Evolutionary conservation across 306 rosid species (phyloP), one percentile per base, ranked within the genome.

Genomic region (Sesbania bispinosa): DNA sequence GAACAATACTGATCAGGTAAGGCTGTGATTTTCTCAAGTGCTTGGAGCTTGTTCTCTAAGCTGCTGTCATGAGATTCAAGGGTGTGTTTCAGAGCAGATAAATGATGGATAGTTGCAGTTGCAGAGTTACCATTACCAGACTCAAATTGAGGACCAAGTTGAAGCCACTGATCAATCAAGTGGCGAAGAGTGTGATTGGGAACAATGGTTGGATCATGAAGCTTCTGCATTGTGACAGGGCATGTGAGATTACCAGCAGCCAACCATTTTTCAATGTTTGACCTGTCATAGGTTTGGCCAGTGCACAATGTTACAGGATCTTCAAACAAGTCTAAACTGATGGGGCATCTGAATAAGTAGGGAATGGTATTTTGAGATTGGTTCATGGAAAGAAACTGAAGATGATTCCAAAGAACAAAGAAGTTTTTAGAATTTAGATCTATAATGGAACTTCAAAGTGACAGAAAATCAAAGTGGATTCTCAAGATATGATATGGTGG

Each of bases 171-270:
- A 21, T 76, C 47, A 13, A 92, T 89, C 79, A 92, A 82, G 76
- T 89, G 92, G 39, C 89, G 92, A 38, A 92, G 88, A 42, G 95
- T 86, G 83, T 86, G 87, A 67, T 92, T 92, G 0, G 98, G 98
- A 74, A 92, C 95, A 46, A 86, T 61, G 71, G 93, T 79, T 7
- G 77, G 81, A 68, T 92, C 96, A 7, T 85, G 90, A 9, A 92
- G 98, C 71, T 77, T 85, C 88, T 89, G 92, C 98, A 89, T 92
- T 85, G 98, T 92, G 70, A 92, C 92, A 33, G 98, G 98, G 50
- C 98, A 92, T 4, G 92, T 89, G 82, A 89, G 88, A 55, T 92
- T 89, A 5, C 98, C 98, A 0, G 83, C 69, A 50, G 90, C 75
- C 6, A 92, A 14, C 98, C 98, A 92, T 74, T 80, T 81, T 69